Evolutionary conservation across 169 alveolate genomes (phyloP), one percentile per base, ranked within the genome.

Genomic region (Plasmodium berghei): DNA sequence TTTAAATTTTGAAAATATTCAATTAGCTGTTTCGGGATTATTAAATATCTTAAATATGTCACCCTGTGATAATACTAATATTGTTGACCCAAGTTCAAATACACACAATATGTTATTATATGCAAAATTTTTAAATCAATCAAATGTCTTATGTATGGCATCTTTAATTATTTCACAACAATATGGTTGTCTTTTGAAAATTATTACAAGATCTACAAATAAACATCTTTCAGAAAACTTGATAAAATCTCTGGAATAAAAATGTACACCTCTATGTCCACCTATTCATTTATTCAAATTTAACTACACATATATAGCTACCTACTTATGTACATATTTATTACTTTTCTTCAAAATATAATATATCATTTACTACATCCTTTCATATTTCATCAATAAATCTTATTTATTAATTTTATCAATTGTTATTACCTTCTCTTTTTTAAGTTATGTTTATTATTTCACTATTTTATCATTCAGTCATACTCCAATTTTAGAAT

Each of bases 161-260:
- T 86, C 92, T 6, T 72, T 92, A 54, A 92, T 92, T 1, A 70
- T 89, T 40, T 89, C 91, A 59, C 90, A 56, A 18, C 93, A 92
- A 61, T 89, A 85, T 52, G 95, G 95, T 1, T 92, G 95, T 66
- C 72, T 92, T 22, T 87, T 92, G 54, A 92, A 92, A 77, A 92
- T 92, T 28, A 71, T 90, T 20, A 87, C 93, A 46, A 80, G 95
- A 71, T 87, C 95, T n/a, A 45, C 48, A 26, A 54, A 63, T 34
- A 92, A 72, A 28, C 52, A 61, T 1, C 83, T 92, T 8, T 92
- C 93, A 20, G 91, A 73, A 14, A 56, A 62, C 54, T 66, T 92
- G 8, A 70, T 92, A 10, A 87, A 88, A 26, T 74, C 91, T 2
- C 85, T 92, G 1, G 95, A 92, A 48, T 92, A 90, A 58, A 54